Evolutionary conservation across 2,329 filamentous ascomycete genomes (phyloP).

Genomic region (Aureobasidium sp.): DNA sequence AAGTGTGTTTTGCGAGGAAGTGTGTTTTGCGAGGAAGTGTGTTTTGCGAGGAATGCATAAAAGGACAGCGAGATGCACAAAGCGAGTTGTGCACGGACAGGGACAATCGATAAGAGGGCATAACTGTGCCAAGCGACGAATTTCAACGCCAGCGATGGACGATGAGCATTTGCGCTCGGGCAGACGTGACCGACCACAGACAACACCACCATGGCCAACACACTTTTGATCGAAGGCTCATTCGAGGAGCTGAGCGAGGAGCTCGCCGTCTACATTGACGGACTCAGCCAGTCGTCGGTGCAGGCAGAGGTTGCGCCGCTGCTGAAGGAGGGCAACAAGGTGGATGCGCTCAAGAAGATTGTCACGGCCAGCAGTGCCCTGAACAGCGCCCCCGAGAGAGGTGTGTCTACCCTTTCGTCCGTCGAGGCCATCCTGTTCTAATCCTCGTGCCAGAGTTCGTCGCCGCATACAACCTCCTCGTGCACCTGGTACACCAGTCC

Average conservation of each 20-base stretch:
- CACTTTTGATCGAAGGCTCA: slow-evolving; percentile 69
- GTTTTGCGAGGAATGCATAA: neutral
- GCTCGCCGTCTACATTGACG: slow-evolving; percentile 89
- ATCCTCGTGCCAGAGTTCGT: slow-evolving; percentile 63
- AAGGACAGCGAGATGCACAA: neutral
- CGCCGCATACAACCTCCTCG: slow-evolving; percentile 91
- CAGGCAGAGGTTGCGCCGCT: slow-evolving; percentile 63
- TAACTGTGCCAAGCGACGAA: neutral
- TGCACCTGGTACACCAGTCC: slow-evolving; percentile 85
- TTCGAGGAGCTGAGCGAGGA: slow-evolving; percentile 91
- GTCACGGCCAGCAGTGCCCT: slow-evolving; percentile 71
- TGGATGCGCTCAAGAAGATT: slow-evolving; percentile 72
- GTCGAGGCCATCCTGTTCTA: neutral
- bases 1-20: no score
- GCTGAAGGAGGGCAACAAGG: slow-evolving; percentile 51
- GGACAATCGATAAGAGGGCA: neutral
- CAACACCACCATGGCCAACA: slow-evolving; percentile 16
- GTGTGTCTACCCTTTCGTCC: slow-evolving; percentile 30
- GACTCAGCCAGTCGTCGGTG: slow-evolving; percentile 59
- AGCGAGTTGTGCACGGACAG: neutral
- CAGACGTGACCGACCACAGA: slow-evolving; percentile 1
- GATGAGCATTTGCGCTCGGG: neutral
- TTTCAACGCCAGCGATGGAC: neutral
- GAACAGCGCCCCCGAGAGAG: slow-evolving; percentile 84
- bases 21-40: no score